phyloP scores from a whole-genome alignment of 2,329 filamentous ascomycete species.

The Lecanicillium sp. region DNA sequence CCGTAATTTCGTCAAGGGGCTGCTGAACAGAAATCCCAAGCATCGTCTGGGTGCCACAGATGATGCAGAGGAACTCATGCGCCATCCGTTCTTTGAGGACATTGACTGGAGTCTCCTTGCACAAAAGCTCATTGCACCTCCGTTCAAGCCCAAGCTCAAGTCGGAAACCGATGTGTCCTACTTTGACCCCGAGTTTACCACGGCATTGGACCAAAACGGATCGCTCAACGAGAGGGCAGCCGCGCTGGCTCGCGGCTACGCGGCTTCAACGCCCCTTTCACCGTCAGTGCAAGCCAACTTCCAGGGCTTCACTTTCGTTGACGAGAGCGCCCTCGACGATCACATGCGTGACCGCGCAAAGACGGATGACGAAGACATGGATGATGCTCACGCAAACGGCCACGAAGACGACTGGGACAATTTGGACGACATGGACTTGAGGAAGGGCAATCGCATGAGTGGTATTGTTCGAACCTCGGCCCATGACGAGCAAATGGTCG shows the following conservation, averaged over 20 bases:
- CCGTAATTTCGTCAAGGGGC: conserved; percentile 93
- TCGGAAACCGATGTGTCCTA: conserved; percentile 95
- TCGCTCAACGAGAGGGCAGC: conserved; percentile 89
- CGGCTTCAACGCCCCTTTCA: conserved; percentile 84
- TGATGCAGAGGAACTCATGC: conserved; percentile 90
- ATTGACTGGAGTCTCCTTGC: conserved; percentile 84
- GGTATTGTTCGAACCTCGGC: conserved; percentile 50
- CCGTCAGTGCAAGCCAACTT: conserved; percentile 97
- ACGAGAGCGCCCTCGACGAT: conserved; percentile 89
- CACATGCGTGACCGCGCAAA: conserved; percentile 55
- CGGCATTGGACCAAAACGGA: conserved; percentile 76
- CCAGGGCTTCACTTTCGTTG: conserved; percentile 97
- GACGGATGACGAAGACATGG: conserved; percentile 52
- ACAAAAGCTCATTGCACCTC: conserved; percentile 88
- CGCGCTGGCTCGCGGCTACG: conserved; percentile 75
- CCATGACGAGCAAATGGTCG: conserved; percentile 58
- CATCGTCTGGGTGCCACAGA: conserved; percentile 85
- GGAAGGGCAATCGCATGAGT: conserved; percentile 53
- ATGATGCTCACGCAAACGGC: conserved; percentile 36
- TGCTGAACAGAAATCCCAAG: conserved; percentile 94
- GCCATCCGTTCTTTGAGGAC: conserved; percentile 88
- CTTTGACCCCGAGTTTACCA: conserved; percentile 98
- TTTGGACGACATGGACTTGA: conserved; percentile 44
- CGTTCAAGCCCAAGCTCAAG: conserved; percentile 96
- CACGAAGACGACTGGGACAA: conserved; percentile 51